Base-by-base conservation (phyloP, 2,329 filamentous ascomycete species). In the Colletotrichum theobromicola region DNA sequence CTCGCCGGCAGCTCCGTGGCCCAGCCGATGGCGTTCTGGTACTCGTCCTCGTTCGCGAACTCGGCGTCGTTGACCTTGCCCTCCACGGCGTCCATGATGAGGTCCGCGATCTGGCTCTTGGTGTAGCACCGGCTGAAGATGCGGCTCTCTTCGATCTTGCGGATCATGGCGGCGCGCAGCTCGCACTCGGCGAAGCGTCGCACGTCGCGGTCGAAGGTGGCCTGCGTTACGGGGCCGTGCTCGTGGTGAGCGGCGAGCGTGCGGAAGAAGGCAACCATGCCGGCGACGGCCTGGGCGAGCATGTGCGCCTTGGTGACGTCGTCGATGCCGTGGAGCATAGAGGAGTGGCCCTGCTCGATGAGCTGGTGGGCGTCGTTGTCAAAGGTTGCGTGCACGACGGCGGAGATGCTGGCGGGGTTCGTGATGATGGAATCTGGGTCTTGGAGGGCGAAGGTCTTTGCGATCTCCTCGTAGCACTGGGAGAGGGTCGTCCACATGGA, bases 241-340 rank as follows among this genome's bases (percentile, higher is more conserved):
- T 76, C 64, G 12, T 69, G 73, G 13, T 71, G 65, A n/a, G 57
- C 12, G 21, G 70, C 75, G 7, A 84, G 75, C 7, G 75, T 77
- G 32, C 75, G 76, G 65, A 82, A 81, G 57, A 85, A 62, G 70
- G 80, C 65, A 15, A 83, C 79, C 60, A 83, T 79, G 46, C 82
- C 83, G 1, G 82, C 80, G 30, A 85, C 77, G 66, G 82, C 84
- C 74, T 84, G 80, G 18, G 81, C 79, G 46, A 84, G 82, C 46
- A 85, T 77, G 26, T 78, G 79, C 5, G 80, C 80, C 75, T 80
- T 83, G 64, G 81, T 80, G 57, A 81, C 77, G 50, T 81, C 79
- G 68, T 81, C 79, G 46, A 85, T 79, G 9, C 77, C 76, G 32
- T 79, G 77, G 16, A 80, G 75, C 63, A 82, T 79, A n/a, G 74